phyloP scores from a whole-genome alignment of 1,284 basidiomycete genomes.

The Cystobasidium slooffiae region DNA sequence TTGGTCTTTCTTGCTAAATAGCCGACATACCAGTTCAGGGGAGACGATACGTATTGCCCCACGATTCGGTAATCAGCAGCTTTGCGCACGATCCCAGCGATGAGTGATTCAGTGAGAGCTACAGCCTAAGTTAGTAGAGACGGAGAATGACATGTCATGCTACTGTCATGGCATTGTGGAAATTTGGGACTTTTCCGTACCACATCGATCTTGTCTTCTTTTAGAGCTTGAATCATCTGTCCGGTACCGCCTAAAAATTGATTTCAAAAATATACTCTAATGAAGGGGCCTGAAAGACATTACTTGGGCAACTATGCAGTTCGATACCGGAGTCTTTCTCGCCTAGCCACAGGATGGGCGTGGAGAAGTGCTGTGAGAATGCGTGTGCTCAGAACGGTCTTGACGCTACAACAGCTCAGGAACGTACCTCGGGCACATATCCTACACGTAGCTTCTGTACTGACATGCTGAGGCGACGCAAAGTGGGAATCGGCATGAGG shows the following conservation, averaged over 20 bases:
- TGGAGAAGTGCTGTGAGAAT: constrained; percentile 77
- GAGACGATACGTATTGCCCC: constrained; percentile 85
- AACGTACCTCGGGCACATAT: constrained; percentile 37
- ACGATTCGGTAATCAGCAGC: constrained; percentile 85
- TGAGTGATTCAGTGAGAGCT: constrained; percentile 89
- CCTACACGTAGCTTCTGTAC: constrained; percentile 35
- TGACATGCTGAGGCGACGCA: constrained; percentile 19
- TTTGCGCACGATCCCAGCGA: constrained; percentile 83
- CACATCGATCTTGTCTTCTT: constrained; percentile 83
- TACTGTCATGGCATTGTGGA: neutral
- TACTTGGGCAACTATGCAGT: constrained; percentile 87
- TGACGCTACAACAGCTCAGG: neutral
- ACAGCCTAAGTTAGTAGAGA: constrained; percentile 58
- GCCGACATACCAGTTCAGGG: constrained; percentile 63
- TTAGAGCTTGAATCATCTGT: constrained; percentile 80
- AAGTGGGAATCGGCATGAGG: constrained; percentile 14
- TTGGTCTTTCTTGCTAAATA: neutral
- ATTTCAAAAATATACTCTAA: neutral
- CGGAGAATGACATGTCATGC: neutral
- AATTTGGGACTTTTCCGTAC: constrained; percentile 67
- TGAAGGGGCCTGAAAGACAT: constrained; percentile 46
- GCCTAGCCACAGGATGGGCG: constrained; percentile 79
- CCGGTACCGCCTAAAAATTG: constrained; percentile 75
- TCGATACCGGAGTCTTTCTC: constrained; percentile 63
- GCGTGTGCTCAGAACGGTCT: neutral